A percentile compares a stretch with the other conserved stretches of the same genome.
Evolutionary conservation across 768 basidiomycete species (phyloP).

Genomic region (Rhodotorula babjevae): DNA sequence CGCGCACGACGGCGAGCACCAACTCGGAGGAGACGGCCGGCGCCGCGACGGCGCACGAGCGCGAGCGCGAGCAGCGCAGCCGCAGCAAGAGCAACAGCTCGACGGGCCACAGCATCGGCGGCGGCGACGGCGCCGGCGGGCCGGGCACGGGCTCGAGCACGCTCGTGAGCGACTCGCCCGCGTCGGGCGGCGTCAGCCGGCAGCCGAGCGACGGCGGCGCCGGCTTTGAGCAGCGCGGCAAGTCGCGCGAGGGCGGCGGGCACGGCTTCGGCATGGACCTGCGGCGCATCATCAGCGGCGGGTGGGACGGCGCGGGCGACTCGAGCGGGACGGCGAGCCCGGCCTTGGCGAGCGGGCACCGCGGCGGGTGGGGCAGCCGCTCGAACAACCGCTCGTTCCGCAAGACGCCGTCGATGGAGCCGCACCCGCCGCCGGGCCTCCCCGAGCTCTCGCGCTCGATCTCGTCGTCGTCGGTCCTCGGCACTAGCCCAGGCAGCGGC

Average conservation of each 20-base stretch:
- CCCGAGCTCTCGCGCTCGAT: slow-evolving; percentile 24
- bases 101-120: slow-evolving; percentile 21
- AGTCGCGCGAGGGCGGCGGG: neutral
- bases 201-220: slow-evolving; percentile 32
- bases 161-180: slow-evolving; percentile 19
- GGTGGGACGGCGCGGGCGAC: neutral
- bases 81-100: slow-evolving; percentile 41
- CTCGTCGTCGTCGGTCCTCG: slow-evolving; percentile 25
- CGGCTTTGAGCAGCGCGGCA: neutral
- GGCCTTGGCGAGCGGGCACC: neutral
- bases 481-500: neutral
- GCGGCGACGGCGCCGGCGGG: neutral
- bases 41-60: neutral
- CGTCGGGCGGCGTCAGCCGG: slow-evolving; percentile 24
- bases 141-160: neutral
- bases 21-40: neutral
- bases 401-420: neutral
- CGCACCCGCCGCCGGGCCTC: slow-evolving; percentile 8
- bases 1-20: slow-evolving; percentile 16
- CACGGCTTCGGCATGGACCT: slow-evolving; percentile 25
- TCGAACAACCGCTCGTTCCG: slow-evolving; percentile 1
- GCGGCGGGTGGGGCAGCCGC: slow-evolving; percentile 26
- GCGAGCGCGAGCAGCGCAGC: slow-evolving; percentile 16
- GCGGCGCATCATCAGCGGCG: slow-evolving; percentile 28
- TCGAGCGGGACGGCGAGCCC: neutral